These are phyloP conservation scores for Penicillium rolfsii DNA, from an alignment of 2,329 filamentous ascomycete species.

Conservation along the genomic window DNA sequence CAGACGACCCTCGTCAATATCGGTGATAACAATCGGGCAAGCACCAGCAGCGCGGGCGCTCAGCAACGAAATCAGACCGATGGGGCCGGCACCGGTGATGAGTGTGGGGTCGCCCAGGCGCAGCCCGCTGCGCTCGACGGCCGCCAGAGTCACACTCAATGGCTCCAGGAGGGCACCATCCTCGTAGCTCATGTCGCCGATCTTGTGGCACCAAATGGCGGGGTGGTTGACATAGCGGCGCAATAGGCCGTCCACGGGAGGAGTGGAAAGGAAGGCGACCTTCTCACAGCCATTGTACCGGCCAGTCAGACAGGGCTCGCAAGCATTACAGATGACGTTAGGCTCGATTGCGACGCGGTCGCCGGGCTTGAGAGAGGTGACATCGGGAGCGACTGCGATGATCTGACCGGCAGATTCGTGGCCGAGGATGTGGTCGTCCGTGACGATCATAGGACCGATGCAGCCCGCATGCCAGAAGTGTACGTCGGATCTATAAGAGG, in stretches of 20 bases:
- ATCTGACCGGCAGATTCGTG: constrained; percentile 84
- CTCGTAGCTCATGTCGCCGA: constrained; percentile 88
- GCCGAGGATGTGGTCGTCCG: constrained; percentile 84
- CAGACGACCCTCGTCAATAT: constrained; percentile 85
- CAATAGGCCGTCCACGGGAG: constrained; percentile 82
- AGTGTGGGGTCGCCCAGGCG: constrained; percentile 83
- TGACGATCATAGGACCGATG: constrained; percentile 95
- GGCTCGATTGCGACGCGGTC: constrained; percentile 94
- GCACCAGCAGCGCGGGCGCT: constrained; percentile 86
- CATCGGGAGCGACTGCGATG: constrained; percentile 73
- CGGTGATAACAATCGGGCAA: constrained; percentile 88
- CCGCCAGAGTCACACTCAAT: constrained; percentile 83
- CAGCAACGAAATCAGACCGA: constrained; percentile 84
- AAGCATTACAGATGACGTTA: constrained; percentile 87
- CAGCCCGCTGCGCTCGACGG: constrained; percentile 79
- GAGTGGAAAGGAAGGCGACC: constrained; percentile 86
- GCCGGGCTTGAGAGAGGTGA: constrained; percentile 75
- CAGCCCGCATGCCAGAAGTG: constrained; percentile 97
- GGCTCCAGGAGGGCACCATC: constrained; percentile 90
- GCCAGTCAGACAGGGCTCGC: constrained; percentile 87
- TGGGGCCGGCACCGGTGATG: constrained; percentile 90
- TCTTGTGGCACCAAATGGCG: constrained; percentile 94
- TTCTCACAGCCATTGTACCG: constrained; percentile 93
- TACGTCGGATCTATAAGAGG: constrained; percentile 73
- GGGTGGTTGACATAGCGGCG: constrained; percentile 94